A percentile compares a stretch with the other conserved stretches of the same genome.
These are phyloP conservation scores for Diaporthe caulivora DNA, from an alignment of 2,329 filamentous ascomycete species.

Conservation along the genomic window DNA sequence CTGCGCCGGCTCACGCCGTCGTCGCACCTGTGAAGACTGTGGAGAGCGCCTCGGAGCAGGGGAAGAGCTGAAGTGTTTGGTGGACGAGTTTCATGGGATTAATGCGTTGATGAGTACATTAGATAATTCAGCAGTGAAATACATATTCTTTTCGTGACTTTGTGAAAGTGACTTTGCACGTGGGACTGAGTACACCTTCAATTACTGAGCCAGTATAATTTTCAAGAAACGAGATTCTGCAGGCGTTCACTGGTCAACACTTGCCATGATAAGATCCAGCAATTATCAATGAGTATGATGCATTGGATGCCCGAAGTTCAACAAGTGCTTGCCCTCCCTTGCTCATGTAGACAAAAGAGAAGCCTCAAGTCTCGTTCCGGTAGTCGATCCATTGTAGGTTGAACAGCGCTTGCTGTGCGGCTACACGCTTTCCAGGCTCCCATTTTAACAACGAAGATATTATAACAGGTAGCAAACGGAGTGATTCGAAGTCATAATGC, in stretches of 20 bases:
- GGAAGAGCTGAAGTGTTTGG: neutral
- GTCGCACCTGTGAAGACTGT: conserved; percentile 24
- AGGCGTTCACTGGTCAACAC: too few relatives aligned
- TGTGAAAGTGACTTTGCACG: neutral
- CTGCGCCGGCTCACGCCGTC: neutral
- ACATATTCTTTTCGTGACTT: neutral
- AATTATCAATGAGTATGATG: too few relatives aligned
- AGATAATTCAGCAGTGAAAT: neutral
- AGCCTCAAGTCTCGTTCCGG: conserved; percentile 3
- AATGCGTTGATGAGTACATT: neutral
- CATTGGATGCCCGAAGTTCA: neutral
- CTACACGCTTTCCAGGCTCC: neutral
- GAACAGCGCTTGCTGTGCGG: neutral
- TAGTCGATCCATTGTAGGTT: neutral
- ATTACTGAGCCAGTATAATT: neutral
- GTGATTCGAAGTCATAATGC: neutral
- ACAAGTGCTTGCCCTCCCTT: neutral
- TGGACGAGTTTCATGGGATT: neutral
- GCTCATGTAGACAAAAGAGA: neutral
- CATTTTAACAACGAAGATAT: neutral
- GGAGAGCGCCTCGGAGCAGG: conserved; percentile 28
- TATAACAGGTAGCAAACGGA: neutral
- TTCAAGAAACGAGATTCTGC: too few relatives aligned
- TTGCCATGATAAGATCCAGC: too few relatives aligned
- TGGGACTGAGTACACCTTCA: neutral